Base-by-base conservation (phyloP, 106 monocot species). In the Phalaenopsis aphrodite region DNA sequence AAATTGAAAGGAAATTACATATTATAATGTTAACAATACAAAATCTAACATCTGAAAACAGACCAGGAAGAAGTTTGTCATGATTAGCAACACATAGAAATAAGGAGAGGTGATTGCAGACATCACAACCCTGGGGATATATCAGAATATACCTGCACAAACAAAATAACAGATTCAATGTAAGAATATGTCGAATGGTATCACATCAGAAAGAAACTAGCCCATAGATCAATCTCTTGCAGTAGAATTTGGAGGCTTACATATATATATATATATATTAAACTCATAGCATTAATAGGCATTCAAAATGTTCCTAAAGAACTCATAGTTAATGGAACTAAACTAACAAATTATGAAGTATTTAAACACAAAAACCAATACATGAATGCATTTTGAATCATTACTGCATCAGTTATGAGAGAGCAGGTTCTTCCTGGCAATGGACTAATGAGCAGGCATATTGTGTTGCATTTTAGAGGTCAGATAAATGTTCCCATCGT, bases 51-150 rank as follows among this genome's bases (percentile, higher is more conserved):
- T 14, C 52, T 52, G 5, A 78, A 3, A 49, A 46, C 83, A 49
- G 42, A 97, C 97, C 94, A 88, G 97, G 97, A 78, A 94, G 97
- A 77, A 97, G 87, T 77, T 92, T 92, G 82, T 97, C 94, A 78
- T 97, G 94, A 79, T 97, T 89, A 72, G 97, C 97, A 80, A 97
- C 97, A 89, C 97, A 94, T 42, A 97, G 94, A 82, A 97, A 97
- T 65, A 97, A 86, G 39, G 97, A 97, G n/a, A 97, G 90, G 82
- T 97, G 92, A 83, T 97, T 88, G 81, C 88, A 87, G 8, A 97
- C 97, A 83, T 97, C 97, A 85, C 97, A 97, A 57, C 97, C 97
- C 77, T 94, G 97, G 74, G 97, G 97, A 83, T 97, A 97, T 56
- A 97, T 92, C 78, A 97, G 89, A 85, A 97, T 94, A 77, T 97